A percentile compares a stretch with the other conserved stretches of the same genome.
Evolutionary conservation across 805 yeast species (phyloP).

Genomic region (Ogataea pignaliae): DNA sequence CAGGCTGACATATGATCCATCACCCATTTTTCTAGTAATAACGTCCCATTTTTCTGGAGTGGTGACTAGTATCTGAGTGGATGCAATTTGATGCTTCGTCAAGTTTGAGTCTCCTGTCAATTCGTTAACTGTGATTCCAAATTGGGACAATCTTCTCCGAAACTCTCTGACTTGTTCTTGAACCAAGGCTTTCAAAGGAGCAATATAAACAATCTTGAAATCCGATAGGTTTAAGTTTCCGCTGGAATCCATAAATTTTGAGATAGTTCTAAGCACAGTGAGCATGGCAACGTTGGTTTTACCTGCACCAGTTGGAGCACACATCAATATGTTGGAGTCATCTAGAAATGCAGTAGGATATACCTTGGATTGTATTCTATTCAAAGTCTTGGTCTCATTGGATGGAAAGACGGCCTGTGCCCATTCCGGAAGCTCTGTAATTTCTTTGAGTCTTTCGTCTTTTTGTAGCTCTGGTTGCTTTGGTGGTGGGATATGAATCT

Average conservation of each 20-base stretch:
- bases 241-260: constrained; percentile 43
- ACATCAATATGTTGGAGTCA: constrained; percentile 71
- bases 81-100: constrained; percentile 67
- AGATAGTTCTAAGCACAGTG: constrained; percentile 60
- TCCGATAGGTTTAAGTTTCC: constrained; percentile 49
- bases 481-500: constrained; percentile 90
- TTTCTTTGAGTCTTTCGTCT: constrained; percentile 46
- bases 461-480: constrained; percentile 34
- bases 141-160: constrained; percentile 56
- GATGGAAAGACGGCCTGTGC: constrained; percentile 70
- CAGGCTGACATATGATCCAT: constrained; percentile 55
- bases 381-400: constrained; percentile 60
- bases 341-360: constrained; percentile 70
- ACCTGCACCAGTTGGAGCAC: constrained; percentile 99
- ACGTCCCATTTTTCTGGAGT: constrained; percentile 99
- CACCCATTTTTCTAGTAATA: constrained; percentile 76
- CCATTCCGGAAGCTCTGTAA: constrained; percentile 75
- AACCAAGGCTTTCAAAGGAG: constrained; percentile 91
- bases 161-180: constrained; percentile 93
- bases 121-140: constrained; percentile 74
- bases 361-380: constrained; percentile 79
- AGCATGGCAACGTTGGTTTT: constrained; percentile 95
- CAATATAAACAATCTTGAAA: constrained; percentile 81
- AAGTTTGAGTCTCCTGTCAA: constrained; percentile 86
- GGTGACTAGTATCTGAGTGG: constrained; percentile 80